These are phyloP conservation scores for Eucalyptus erythrocorys DNA, from an alignment of 345 rosid species.

Conservation along the genomic window DNA sequence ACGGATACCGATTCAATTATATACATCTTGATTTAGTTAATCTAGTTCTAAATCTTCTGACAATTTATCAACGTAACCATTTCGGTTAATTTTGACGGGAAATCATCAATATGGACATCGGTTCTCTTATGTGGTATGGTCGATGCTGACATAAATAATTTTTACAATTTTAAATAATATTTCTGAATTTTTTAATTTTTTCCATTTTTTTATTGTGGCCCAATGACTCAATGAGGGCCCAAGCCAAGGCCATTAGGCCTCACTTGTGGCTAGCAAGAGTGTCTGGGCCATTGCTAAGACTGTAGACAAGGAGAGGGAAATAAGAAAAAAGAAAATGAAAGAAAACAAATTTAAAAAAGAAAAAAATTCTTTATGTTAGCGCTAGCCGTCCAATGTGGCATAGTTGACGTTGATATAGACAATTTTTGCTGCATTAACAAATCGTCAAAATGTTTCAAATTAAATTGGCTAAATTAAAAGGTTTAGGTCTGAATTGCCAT, in stretches of 20 bases:
- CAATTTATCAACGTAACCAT: neutral
- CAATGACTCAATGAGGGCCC: neutral
- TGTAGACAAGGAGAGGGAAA: neutral
- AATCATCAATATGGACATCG: no score
- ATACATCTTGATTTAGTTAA: no score
- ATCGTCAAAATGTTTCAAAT: neutral
- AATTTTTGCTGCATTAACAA: no score
- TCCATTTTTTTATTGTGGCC: neutral
- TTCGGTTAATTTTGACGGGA: fast-evolving
- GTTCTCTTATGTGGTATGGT: neutral
- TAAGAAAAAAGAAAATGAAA: neutral
- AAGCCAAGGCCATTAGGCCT: no score
- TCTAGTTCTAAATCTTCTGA: no score
- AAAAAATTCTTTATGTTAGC: no score
- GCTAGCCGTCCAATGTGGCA: no score
- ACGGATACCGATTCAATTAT: neutral
- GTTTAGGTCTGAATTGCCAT: no score
- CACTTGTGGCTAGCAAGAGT: no score
- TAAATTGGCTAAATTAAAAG: neutral
- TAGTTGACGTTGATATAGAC: no score
- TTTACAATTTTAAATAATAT: neutral
- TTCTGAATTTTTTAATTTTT: no score
- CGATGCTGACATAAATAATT: fast-evolving
- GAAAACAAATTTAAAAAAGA: neutral
- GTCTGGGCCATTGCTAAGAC: neutral